A percentile compares a stretch with the other conserved stretches of the same genome.
phyloP scores from a whole-genome alignment of 495 filamentous ascomycete species.

The Saxophila tyrrhenica region DNA sequence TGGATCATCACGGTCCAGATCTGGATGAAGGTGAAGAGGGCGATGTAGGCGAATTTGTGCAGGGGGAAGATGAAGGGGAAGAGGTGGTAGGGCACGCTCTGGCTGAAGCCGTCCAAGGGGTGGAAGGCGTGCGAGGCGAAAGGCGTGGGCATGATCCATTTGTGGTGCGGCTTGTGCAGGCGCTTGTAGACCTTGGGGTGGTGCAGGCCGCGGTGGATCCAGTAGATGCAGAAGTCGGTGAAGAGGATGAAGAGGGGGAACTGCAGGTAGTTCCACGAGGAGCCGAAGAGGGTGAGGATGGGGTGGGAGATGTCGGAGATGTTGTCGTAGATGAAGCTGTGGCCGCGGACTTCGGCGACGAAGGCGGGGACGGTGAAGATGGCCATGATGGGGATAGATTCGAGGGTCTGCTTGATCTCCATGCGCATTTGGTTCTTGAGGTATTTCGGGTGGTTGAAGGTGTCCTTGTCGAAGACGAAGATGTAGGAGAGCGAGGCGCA shows the following conservation, averaged over 20 bases:
- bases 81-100: constrained; percentile 84
- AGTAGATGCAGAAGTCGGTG: constrained; percentile 91
- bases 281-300: constrained; percentile 47
- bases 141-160: constrained; percentile 98
- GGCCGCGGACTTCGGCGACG: constrained; percentile 71
- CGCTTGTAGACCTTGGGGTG: constrained; percentile 72
- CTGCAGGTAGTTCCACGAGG: constrained; percentile 62
- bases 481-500: constrained; percentile 75
- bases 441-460: constrained; percentile 84
- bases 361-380: constrained; percentile 74
- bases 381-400: constrained; percentile 71
- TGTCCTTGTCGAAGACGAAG: constrained; percentile 89
- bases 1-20: constrained; percentile 97
- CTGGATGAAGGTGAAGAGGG: constrained; percentile 84
- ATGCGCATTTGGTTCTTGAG: constrained; percentile 84
- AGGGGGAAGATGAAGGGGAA: constrained; percentile 91
- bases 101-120: constrained; percentile 85
- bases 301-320: constrained; percentile 9
- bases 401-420: constrained; percentile 72
- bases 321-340: constrained; percentile 76
- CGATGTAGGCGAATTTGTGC: constrained; percentile 79
- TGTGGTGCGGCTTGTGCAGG: constrained; percentile 96
- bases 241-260: constrained; percentile 88
- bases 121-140: constrained; percentile 91
- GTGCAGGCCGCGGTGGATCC: constrained; percentile 85